Percentiles rank a stretch among this genome's conserved stretches.
Conservation (phyloP, 352 stramenopile genomes). For the Phytopythium chamaehyphon region DNA sequence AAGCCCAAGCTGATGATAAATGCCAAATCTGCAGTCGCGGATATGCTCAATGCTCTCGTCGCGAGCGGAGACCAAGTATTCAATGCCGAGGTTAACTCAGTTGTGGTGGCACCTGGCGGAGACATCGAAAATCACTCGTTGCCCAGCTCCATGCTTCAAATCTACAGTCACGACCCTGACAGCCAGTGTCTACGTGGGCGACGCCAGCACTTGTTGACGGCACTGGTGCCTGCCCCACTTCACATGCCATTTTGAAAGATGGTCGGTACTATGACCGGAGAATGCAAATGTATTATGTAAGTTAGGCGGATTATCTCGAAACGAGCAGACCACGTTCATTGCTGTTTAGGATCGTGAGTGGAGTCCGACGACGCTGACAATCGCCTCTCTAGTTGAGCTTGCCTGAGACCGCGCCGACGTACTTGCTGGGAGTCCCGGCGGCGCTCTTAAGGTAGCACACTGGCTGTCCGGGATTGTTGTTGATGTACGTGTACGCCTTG, state of each 20-base stretch:
- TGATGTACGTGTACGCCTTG: conserved; percentile 46
- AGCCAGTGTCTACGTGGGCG: not conserved
- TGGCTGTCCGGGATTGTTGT: conserved; percentile 29
- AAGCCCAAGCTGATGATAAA: conserved; percentile 10
- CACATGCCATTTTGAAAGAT: conserved; percentile 13
- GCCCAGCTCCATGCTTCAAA: not conserved
- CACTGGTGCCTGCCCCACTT: conserved; percentile 10
- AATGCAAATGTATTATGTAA: not conserved
- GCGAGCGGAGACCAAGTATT: conserved; percentile 33
- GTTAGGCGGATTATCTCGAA: no score
- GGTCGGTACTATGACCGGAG: not conserved
- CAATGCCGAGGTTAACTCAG: conserved; percentile 24
- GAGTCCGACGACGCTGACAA: not conserved
- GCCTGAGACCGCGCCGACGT: conserved; percentile 22
- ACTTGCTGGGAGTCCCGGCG: conserved; percentile 7
- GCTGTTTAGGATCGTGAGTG: not conserved
- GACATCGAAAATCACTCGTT: conserved; percentile 10
- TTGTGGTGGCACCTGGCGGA: conserved; percentile 3
- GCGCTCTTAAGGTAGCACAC: conserved; percentile 41
- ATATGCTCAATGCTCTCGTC: conserved; percentile 32
- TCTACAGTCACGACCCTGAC: not conserved
- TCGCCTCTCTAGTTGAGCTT: conserved; percentile 23
- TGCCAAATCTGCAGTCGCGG: conserved; percentile 18
- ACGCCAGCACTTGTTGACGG: not conserved
- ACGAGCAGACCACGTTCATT: no score